A percentile compares a stretch with the other conserved stretches of the same genome.
These are phyloP conservation scores for Nemophila menziesii DNA, from an alignment of 257 asterid species.

Conservation along the genomic window DNA sequence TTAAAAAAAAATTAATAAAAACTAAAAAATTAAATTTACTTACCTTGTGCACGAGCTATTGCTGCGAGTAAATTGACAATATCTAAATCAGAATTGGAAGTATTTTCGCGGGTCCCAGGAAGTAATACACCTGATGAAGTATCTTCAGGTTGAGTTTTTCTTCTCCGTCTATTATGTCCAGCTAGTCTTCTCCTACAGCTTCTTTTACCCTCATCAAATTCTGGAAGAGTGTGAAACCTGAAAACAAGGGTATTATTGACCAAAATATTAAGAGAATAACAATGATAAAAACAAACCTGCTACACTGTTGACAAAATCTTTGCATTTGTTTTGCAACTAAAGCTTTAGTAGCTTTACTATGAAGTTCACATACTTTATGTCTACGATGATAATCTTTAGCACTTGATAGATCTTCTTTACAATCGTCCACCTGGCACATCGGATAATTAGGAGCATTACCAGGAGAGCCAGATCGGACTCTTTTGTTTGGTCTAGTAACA, in stretches of 20 bases:
- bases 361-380: constrained; percentile 88
- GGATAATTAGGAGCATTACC: constrained; percentile 41
- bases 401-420: constrained; percentile 52
- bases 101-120: constrained; percentile 30
- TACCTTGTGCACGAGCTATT: constrained; percentile 64
- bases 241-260: constrained; percentile 8
- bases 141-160: constrained; percentile 83
- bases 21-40: too few species aligned
- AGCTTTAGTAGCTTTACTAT: constrained; percentile 62
- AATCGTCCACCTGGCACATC: constrained; percentile 76
- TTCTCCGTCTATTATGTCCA: constrained; percentile 93
- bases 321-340: constrained; percentile 55
- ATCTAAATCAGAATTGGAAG: constrained; percentile 33
- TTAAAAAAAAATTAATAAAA: too few species aligned
- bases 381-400: constrained; percentile 89
- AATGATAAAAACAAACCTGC: constrained; percentile 22
- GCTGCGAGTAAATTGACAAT: constrained; percentile 49
- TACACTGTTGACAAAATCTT: constrained; percentile 47
- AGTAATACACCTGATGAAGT: constrained; percentile 25
- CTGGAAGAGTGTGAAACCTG: constrained; percentile 91
- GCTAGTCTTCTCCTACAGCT: constrained; percentile 96
- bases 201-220: constrained; percentile 93
- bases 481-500: constrained; percentile 47
- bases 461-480: constrained; percentile 74
- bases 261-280: neutral